Evolutionary conservation across 1,284 basidiomycete genomes (phyloP).

Genomic region (Volvariella surrecta): DNA sequence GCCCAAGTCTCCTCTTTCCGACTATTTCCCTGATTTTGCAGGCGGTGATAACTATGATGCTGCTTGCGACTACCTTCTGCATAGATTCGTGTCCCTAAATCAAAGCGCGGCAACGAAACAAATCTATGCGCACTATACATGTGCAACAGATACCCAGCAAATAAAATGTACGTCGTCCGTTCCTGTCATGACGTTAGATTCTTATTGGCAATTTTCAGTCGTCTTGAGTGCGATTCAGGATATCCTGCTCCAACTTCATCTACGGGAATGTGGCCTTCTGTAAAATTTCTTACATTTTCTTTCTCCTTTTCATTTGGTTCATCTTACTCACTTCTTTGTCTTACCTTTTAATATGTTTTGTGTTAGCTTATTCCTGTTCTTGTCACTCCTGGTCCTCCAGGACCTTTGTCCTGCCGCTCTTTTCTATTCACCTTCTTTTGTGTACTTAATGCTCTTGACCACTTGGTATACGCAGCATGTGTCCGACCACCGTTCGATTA

Average conservation of each 20-base stretch:
- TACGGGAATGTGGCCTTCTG: constrained; percentile 81
- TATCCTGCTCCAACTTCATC: constrained; percentile 74
- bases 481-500: too few species aligned
- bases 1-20: constrained; percentile 75
- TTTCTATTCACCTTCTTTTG: too few species aligned
- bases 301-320: background rate
- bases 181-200: constrained; percentile 1
- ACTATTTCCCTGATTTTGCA: constrained; percentile 84
- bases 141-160: constrained; percentile 85
- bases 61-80: constrained; percentile 80
- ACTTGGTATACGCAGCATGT: too few species aligned
- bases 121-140: constrained; percentile 86
- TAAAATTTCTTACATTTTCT: constrained; percentile 22
- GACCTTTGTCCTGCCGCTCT: too few species aligned
- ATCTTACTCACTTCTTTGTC: too few species aligned
- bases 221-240: constrained; percentile 78
- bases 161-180: constrained; percentile 61
- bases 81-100: constrained; percentile 82
- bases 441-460: too few species aligned
- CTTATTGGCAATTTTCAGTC: constrained; percentile 33
- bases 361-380: too few species aligned
- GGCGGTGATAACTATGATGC: constrained; percentile 83
- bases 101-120: constrained; percentile 83
- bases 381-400: too few species aligned
- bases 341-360: too few species aligned